phyloP scores from a whole-genome alignment of 1,284 basidiomycete genomes.

The Pterulicium gracile region DNA sequence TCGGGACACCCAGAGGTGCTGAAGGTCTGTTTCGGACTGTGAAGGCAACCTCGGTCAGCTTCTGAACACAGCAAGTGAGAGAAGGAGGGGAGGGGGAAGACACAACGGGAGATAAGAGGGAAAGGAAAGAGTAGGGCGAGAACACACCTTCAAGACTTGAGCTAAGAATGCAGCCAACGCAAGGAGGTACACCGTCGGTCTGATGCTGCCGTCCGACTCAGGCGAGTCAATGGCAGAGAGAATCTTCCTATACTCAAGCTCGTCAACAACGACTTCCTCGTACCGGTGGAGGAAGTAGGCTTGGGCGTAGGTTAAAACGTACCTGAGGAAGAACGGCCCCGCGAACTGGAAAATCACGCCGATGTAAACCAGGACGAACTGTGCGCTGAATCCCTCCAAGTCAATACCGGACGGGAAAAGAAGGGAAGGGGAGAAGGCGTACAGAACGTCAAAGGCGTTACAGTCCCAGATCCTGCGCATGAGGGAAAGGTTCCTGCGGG shows the following conservation, averaged over 20 bases:
- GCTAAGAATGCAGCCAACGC: constrained; percentile 56
- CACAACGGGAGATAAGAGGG: constrained; percentile 5
- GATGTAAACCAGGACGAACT: background rate
- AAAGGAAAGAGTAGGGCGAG: background rate
- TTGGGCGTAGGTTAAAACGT: constrained; percentile 9
- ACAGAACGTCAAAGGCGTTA: background rate
- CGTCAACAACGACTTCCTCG: constrained; percentile 2
- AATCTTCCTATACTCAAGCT: constrained; percentile 4
- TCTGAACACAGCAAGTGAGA: too few relatives aligned
- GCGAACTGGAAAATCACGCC: constrained; percentile 57
- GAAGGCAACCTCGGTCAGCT: constrained; percentile 5
- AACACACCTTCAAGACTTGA: constrained; percentile 38
- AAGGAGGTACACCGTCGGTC: constrained; percentile 59
- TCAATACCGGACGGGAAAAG: background rate
- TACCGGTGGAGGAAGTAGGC: background rate
- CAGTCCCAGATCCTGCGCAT: background rate
- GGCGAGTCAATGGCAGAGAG: background rate
- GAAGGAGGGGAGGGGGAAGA: background rate
- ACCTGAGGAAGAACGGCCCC: constrained; percentile 59
- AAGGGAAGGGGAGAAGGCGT: background rate
- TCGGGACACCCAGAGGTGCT: constrained; percentile 72
- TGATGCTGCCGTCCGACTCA: constrained; percentile 29
- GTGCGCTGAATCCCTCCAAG: background rate
- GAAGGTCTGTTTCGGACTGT: constrained; percentile 56
- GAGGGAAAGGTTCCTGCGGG: background rate